These are phyloP conservation scores for Flammula alnicola DNA, from an alignment of 1,284 basidiomycete species.

Conservation along the genomic window DNA sequence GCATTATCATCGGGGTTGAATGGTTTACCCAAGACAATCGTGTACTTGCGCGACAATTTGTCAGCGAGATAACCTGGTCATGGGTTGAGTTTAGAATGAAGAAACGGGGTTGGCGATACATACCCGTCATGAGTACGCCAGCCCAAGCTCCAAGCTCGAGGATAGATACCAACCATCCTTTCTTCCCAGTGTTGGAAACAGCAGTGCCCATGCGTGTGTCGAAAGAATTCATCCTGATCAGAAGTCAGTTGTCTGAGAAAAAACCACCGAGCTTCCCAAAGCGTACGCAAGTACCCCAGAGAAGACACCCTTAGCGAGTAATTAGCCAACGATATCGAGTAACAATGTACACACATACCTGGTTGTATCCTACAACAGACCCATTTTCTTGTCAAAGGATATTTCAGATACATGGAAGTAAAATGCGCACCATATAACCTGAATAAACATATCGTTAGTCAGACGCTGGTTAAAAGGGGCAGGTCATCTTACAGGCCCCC, in stretches of 20 bases:
- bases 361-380: constrained; percentile 57
- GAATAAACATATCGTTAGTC: constrained; percentile 5
- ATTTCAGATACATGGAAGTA: not conserved
- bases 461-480: constrained; percentile 4
- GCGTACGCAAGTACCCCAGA: constrained; percentile 65
- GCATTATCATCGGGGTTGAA: not conserved
- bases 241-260: constrained; percentile 2
- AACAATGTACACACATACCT: constrained; percentile 40
- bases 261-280: constrained; percentile 1
- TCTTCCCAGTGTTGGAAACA: constrained; percentile 51
- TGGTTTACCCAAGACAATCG: constrained; percentile 62
- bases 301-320: constrained; percentile 79
- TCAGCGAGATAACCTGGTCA: constrained; percentile 67
- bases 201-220: constrained; percentile 56
- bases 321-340: constrained; percentile 9
- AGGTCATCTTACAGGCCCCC: constrained; percentile 63
- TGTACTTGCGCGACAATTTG: constrained; percentile 71
- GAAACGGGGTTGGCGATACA: not conserved
- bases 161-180: constrained; percentile 74
- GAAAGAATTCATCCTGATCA: constrained; percentile 60
- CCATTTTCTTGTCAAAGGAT: constrained; percentile 1
- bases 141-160: constrained; percentile 76
- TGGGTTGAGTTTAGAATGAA: not conserved
- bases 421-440: constrained; percentile 56
- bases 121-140: constrained; percentile 65